Percentiles rank a stretch among this genome's conserved stretches.
Evolutionary conservation across 768 basidiomycete genomes (phyloP).

Genomic region (Flagelloscypha sp.): DNA sequence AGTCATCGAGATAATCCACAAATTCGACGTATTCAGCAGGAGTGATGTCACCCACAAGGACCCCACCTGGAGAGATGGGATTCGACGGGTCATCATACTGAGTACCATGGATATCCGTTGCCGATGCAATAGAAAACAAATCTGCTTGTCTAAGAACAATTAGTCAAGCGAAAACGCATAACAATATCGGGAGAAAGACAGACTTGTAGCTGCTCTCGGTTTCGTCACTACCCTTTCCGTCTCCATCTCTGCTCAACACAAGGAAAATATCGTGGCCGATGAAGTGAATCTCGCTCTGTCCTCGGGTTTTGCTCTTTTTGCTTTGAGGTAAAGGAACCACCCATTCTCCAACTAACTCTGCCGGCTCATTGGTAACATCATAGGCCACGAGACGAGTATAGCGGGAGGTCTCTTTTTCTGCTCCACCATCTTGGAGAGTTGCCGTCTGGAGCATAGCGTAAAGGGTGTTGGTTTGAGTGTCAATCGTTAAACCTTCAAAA

Average conservation of each 20-base stretch:
- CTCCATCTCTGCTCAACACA: conserved; percentile 48
- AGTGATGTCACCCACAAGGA: conserved; percentile 35
- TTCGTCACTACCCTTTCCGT: conserved; percentile 48
- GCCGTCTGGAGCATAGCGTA: conserved; percentile 60
- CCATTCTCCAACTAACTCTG: conserved; percentile 43
- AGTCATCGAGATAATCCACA: conserved; percentile 44
- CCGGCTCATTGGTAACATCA: conserved; percentile 30
- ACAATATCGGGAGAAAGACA: conserved; percentile 9
- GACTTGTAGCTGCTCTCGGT: conserved; percentile 47
- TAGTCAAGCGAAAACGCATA: no score
- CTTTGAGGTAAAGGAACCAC: conserved; percentile 50
- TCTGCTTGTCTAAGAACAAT: conserved; percentile 40
- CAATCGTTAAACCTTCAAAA: conserved; percentile 52
- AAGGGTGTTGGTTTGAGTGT: conserved; percentile 36
- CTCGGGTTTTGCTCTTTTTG: conserved; percentile 41
- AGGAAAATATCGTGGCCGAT: conserved; percentile 48
- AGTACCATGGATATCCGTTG: conserved; percentile 54
- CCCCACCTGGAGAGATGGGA: conserved; percentile 43
- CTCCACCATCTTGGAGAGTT: conserved; percentile 55
- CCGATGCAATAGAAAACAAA: conserved; percentile 45
- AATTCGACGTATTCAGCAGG: conserved; percentile 51
- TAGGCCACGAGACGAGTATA: conserved; percentile 53
- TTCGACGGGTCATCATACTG: conserved; percentile 45
- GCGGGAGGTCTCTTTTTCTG: conserved; percentile 34
- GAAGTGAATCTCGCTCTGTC: conserved; percentile 51